Evolutionary conservation across 306 rosid genomes (phyloP), one percentile per base, ranked within the genome.

Genomic region (Morella rubra): DNA sequence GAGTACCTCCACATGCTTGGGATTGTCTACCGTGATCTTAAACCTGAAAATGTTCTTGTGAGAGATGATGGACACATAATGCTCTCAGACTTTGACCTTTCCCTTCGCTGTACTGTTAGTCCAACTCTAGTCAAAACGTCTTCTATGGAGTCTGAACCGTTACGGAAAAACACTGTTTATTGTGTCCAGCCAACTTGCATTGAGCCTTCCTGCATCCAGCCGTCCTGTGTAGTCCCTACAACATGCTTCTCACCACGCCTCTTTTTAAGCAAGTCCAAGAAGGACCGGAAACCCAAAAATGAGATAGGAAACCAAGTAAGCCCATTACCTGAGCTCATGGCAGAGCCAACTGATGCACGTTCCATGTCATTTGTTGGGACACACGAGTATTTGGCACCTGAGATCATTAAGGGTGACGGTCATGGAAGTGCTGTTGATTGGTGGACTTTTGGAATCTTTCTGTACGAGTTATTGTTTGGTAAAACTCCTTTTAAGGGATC

Each of bases 1-100:
- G 98, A 94, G 77, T 94, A 94, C 83, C 93, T 94, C 59, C 98
- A 94, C 87, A 94, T 94, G 98, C 98, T 94, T 71, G 98, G 98
- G 78, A 94, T 94, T 80, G 96, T 94, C 70, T 94, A 94, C 90
- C 97, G 98, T n/a, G 98, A 94, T 80, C 96, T 94, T 40, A 94
- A 94, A 87, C 98, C 98, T 0, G 98, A 94, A 85, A 94, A 94
- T 76, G 95, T 94, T 37, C 95, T 94, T 37, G 98, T 94, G 74
- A 84, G 98, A 82, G 97, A 94, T 46, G 98, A 94, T 73, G 98
- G 98, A 47, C 98, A 94, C 75, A 94, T 94, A 71, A 94, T 94
- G 98, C 97, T 93, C 75, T 93, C 98, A 1, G 98, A 93, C 77
- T 93, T 93, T 69, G 98, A 93, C 64, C 97, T 93, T 59, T 94